Conservation (phyloP, 2,329 filamentous ascomycete species). For the Malbranchea zuffiana region DNA sequence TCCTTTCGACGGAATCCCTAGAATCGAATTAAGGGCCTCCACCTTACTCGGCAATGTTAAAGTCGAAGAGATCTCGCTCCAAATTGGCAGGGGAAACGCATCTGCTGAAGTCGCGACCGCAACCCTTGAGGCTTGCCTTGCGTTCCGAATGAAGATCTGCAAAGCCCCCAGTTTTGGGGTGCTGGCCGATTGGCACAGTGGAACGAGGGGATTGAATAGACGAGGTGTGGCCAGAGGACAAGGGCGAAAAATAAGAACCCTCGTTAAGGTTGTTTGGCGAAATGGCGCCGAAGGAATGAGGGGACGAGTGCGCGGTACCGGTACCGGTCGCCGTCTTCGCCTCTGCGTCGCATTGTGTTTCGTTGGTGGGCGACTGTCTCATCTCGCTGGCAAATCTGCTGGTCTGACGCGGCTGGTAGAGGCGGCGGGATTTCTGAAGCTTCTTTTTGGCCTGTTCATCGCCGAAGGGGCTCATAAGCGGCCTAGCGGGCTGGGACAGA, state of each 20-base stretch:
- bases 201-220: constrained; percentile 4
- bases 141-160: constrained; percentile 6
- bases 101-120: not conserved
- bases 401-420: constrained; percentile 9
- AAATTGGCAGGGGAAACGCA: not conserved
- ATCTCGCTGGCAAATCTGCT: not conserved
- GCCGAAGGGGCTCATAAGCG: not conserved
- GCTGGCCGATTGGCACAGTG: constrained; percentile 1
- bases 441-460: constrained; percentile 9
- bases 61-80: constrained; percentile 2
- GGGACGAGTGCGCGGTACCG: no score
- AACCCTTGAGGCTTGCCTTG: constrained; percentile 7
- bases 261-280: constrained; percentile 1
- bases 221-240: constrained; percentile 3
- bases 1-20: no score
- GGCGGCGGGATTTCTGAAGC: constrained; percentile 11
- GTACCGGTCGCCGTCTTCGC: no score
- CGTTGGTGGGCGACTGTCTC: no score
- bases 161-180: not conserved
- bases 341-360: no score
- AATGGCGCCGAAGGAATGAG: not conserved
- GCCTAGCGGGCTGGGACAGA: constrained; percentile 3
- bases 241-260: constrained; percentile 1
- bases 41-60: not conserved
- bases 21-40: no score